phyloP scores from a whole-genome alignment of 495 filamentous ascomycete species.

The Parathielavia appendiculata region DNA sequence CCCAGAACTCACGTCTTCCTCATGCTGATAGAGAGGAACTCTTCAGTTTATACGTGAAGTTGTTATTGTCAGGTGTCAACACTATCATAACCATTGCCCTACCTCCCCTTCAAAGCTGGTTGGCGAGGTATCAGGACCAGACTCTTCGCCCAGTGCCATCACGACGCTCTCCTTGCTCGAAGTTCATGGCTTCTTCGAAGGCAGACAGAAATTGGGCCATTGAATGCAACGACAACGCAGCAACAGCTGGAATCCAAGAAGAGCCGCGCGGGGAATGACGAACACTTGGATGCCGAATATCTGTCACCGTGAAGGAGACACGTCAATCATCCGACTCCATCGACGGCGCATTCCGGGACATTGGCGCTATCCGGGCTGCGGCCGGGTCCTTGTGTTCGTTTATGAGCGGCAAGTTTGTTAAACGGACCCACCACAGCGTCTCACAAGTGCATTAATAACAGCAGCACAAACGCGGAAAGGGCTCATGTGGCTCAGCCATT shows the following conservation, averaged over 20 bases:
- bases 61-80: background rate
- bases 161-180: background rate
- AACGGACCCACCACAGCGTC: background rate
- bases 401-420: background rate
- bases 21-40: slow-evolving; percentile 17
- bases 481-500: slow-evolving; percentile 3
- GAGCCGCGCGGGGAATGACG: slow-evolving; percentile 12
- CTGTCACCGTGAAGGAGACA: background rate
- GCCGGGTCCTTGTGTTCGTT: slow-evolving; percentile 10
- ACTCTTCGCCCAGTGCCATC: background rate
- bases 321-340: slow-evolving; percentile 4
- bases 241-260: background rate
- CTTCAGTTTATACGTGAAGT: background rate
- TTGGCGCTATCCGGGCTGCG: slow-evolving; percentile 2
- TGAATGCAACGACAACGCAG: background rate
- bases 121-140: background rate
- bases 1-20: slow-evolving; percentile 4
- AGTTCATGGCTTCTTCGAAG: background rate
- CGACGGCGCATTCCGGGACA: background rate
- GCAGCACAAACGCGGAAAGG: background rate
- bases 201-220: slow-evolving; percentile 6
- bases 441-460: background rate
- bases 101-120: background rate
- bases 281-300: slow-evolving; percentile 1
- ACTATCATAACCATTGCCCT: background rate